phyloP scores from a whole-genome alignment of 2,329 filamentous ascomycete species.

The Grosmannia penicillata region DNA sequence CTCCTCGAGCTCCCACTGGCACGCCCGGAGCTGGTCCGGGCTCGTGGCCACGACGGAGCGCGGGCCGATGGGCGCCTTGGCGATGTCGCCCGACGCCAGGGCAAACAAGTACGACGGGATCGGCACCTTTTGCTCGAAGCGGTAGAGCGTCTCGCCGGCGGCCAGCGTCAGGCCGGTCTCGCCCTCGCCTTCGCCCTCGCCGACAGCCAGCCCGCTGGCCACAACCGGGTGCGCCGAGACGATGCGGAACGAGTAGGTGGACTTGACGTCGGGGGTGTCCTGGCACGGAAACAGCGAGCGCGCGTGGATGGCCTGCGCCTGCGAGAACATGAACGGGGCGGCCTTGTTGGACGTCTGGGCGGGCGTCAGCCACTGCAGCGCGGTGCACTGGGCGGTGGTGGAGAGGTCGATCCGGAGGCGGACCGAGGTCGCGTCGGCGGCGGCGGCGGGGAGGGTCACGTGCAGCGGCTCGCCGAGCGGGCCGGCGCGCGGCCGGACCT shows the following conservation, averaged over 20 bases:
- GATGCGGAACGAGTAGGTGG: constrained; percentile 82
- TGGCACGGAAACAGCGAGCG: constrained; percentile 92
- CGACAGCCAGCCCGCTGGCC: constrained; percentile 60
- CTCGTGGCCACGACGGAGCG: constrained; percentile 75
- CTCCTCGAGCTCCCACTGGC: constrained; percentile 78
- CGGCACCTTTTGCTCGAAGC: constrained; percentile 78
- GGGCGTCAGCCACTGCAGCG: constrained; percentile 87
- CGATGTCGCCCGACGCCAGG: constrained; percentile 75
- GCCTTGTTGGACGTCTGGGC: constrained; percentile 92
- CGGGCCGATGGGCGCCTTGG: constrained; percentile 71
- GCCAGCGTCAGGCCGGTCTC: constrained; percentile 26
- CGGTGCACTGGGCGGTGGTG: constrained; percentile 80
- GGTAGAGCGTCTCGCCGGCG: constrained; percentile 53
- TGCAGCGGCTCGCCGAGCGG: constrained; percentile 63
- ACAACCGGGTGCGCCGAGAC: constrained; percentile 79
- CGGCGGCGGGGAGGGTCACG: constrained; percentile 42
- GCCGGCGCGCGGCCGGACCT: constrained; percentile 51
- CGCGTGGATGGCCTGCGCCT: constrained; percentile 93
- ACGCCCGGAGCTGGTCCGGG: constrained; percentile 69
- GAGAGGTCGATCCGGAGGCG: constrained; percentile 52
- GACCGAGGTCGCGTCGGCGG: constrained; percentile 33
- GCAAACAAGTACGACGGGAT: constrained; percentile 93
- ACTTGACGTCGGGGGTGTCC: constrained; percentile 94
- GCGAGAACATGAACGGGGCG: constrained; percentile 94
- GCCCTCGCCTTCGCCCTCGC: constrained; percentile 13